A percentile compares a stretch with the other conserved stretches of the same genome.
Conservation (phyloP, 352 stramenopile species). For the Phytopythium chamaehyphon region DNA sequence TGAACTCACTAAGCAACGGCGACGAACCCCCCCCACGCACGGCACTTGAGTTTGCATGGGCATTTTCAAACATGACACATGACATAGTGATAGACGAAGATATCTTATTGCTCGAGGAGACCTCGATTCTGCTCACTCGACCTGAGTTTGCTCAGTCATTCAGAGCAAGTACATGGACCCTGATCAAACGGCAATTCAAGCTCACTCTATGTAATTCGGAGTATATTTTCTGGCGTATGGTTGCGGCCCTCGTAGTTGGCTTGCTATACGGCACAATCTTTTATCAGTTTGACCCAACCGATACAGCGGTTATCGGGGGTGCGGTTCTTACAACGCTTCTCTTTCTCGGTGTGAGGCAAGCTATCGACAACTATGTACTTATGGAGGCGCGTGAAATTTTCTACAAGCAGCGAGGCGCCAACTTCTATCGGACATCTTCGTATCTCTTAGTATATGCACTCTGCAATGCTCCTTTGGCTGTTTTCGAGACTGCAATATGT, state of each 20-base stretch:
- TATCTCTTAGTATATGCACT: conserved; percentile 42
- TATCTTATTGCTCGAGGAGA: conserved; percentile 14
- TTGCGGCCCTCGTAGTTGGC: conserved; percentile 20
- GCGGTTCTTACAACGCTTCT: conserved; percentile 64
- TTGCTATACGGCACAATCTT: conserved; percentile 21
- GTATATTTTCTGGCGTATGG: conserved; percentile 20
- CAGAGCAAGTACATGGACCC: conserved; percentile 7
- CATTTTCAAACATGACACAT: conserved; percentile 21
- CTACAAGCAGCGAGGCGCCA: conserved; percentile 69
- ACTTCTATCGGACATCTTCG: conserved; percentile 59
- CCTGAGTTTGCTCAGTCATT: conserved; percentile 15
- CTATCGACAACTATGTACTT: conserved; percentile 55
- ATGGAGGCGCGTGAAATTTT: conserved; percentile 47
- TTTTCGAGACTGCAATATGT: conserved; percentile 60
- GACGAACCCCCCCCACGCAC: neutral
- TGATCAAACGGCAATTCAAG: conserved; percentile 35
- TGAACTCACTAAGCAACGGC: neutral
- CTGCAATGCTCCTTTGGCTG: conserved; percentile 23
- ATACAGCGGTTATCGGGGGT: conserved; percentile 32
- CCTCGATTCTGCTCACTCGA: conserved; percentile 11
- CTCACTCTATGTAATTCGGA: conserved; percentile 34
- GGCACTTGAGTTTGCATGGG: conserved; percentile 10
- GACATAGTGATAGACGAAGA: conserved; percentile 10
- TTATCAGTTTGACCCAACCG: conserved; percentile 15
- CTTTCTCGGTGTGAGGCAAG: conserved; percentile 55